These are phyloP conservation scores for Heliophila coronopifolia DNA, from an alignment of 441 rosid genomes.

Conservation along the genomic window DNA sequence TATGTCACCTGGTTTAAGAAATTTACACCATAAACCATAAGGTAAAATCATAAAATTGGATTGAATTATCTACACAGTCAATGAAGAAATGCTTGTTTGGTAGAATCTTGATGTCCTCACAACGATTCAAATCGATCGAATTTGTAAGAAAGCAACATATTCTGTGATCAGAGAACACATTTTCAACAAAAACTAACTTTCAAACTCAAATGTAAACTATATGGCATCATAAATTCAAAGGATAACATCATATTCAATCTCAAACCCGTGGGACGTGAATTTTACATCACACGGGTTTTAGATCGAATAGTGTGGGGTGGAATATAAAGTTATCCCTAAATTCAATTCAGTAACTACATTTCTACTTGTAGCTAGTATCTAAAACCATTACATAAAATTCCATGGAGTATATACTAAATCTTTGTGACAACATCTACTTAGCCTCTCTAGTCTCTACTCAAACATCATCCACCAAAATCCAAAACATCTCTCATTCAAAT, in stretches of 20 bases:
- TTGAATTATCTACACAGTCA: not conserved
- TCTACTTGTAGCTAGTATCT: too few species aligned
- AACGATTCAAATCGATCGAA: slow-evolving; percentile 4
- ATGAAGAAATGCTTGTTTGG: not conserved
- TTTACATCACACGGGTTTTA: too few species aligned
- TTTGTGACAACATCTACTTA: not conserved
- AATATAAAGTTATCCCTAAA: too few species aligned
- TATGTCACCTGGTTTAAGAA: slow-evolving; percentile 56
- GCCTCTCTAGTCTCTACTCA: slow-evolving; percentile 4
- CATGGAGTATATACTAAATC: not conserved
- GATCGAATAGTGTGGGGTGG: too few species aligned
- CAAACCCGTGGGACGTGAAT: too few species aligned
- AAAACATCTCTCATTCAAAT: slow-evolving; percentile 4
- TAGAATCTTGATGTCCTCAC: not conserved
- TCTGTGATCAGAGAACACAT: slow-evolving; percentile 4
- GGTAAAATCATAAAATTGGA: not conserved
- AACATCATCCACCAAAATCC: not conserved
- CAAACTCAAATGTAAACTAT: not conserved
- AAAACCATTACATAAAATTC: not conserved
- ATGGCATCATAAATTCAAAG: too few species aligned
- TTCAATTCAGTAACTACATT: not conserved
- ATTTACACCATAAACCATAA: slow-evolving; percentile 3
- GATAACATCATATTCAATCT: too few species aligned
- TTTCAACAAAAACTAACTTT: not conserved
- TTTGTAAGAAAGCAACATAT: slow-evolving; percentile 2